Conservation (phyloP, 768 basidiomycete species). For the Flagelloscypha sp. region DNA sequence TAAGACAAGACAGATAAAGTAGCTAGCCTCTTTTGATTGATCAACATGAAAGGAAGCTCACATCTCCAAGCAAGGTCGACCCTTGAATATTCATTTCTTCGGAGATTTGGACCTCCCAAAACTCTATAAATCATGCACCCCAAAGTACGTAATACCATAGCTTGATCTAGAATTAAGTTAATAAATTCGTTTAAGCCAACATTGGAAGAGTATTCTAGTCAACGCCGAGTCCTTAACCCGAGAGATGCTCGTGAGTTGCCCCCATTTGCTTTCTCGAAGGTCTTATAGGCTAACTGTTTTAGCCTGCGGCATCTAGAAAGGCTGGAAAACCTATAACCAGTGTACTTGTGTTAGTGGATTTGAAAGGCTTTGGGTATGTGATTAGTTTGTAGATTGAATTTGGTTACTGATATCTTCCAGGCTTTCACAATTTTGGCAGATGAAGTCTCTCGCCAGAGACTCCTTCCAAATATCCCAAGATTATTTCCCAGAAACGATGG, state of each 20-base stretch:
- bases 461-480: constrained; percentile 74
- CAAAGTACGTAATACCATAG: too few species aligned
- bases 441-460: constrained; percentile 51
- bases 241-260: constrained; percentile 23
- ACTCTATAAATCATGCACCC: constrained; percentile 48
- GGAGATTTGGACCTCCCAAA: constrained; percentile 50
- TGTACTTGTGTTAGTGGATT: constrained; percentile 58
- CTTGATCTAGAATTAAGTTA: too few species aligned
- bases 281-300: constrained; percentile 24
- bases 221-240: constrained; percentile 56
- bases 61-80: constrained; percentile 50
- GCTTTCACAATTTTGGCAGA: constrained; percentile 66
- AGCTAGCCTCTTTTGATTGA: neutral
- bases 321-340: constrained; percentile 44
- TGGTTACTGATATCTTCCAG: constrained; percentile 22
- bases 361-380: constrained; percentile 61
- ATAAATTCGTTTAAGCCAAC: too few species aligned
- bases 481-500: constrained; percentile 79
- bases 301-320: constrained; percentile 55
- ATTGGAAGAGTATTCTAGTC: constrained; percentile 57
- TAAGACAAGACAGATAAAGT: constrained; percentile 53
- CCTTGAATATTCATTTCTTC: constrained; percentile 59
- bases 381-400: neutral
- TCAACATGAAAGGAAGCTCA: constrained; percentile 1
- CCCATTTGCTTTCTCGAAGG: too few species aligned